Percentiles rank a stretch among this genome's conserved stretches.
These are phyloP conservation scores for Thielaviopsis musarum DNA, from an alignment of 2,329 filamentous ascomycete genomes.

Conservation along the genomic window DNA sequence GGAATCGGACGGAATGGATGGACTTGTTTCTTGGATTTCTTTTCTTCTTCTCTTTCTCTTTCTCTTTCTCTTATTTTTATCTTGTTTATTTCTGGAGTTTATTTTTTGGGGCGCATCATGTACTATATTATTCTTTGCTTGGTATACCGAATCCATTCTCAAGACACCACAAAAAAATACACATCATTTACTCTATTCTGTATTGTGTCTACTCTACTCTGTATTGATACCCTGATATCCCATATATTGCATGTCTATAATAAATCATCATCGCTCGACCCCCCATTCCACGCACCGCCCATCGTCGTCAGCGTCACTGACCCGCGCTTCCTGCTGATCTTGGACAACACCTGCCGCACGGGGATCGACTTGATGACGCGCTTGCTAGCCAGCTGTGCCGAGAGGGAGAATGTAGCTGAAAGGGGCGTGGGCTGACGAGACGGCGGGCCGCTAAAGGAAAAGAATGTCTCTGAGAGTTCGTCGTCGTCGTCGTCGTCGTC, in stretches of 20 bases:
- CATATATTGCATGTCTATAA: neutral
- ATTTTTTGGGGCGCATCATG: neutral
- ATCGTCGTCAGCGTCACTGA: slow-evolving; percentile 1
- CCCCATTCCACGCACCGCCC: slow-evolving; percentile 2
- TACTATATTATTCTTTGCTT: neutral
- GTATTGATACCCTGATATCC: too few relatives aligned
- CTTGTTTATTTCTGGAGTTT: neutral
- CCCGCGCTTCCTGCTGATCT: neutral
- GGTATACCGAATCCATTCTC: neutral
- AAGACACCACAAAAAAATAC: neutral
- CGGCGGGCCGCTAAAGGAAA: neutral
- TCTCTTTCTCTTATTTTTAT: neutral
- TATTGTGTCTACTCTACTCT: too few relatives aligned
- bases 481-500: neutral
- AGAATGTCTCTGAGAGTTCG: neutral
- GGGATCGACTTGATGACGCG: neutral
- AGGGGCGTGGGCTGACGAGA: neutral
- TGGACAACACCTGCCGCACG: neutral
- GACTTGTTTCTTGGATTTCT: neutral
- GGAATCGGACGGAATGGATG: too few relatives aligned
- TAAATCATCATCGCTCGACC: slow-evolving; percentile 9
- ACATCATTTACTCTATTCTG: too few relatives aligned
- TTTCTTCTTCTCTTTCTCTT: neutral
- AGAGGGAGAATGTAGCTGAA: too few relatives aligned
- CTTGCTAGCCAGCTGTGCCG: too few relatives aligned